Conservation (phyloP, 1,139 yeast species). For the Saccharomyces pastorianus region DNA sequence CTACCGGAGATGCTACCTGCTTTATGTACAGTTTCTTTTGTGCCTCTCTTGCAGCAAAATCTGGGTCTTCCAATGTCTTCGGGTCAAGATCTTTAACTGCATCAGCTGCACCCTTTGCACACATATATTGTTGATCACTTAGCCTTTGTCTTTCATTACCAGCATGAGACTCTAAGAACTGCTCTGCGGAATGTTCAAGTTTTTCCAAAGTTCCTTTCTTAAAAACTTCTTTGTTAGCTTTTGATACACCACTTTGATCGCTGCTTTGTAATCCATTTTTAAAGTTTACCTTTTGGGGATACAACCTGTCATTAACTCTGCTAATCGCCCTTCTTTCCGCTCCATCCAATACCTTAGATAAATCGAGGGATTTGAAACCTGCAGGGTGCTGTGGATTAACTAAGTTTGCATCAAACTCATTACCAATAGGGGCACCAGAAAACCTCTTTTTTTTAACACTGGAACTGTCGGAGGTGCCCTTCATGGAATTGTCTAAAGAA, state of each 20-base stretch:
- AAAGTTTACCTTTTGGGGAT: conserved; percentile 22
- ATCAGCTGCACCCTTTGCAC: conserved; percentile 43
- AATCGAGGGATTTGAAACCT: conserved; percentile 11
- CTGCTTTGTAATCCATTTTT: conserved; percentile 18
- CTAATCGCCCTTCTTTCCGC: conserved; percentile 26
- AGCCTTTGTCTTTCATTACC: neutral
- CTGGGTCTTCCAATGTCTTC: conserved; percentile 8
- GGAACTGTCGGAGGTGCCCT: neutral
- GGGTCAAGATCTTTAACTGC: conserved; percentile 36
- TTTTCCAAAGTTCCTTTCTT: neutral
- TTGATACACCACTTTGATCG: conserved; percentile 3
- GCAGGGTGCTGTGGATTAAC: neutral
- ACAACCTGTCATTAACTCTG: conserved; percentile 20
- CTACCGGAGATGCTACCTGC: conserved; percentile 35
- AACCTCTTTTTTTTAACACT: neutral
- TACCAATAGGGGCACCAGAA: neutral
- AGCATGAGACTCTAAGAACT: conserved; percentile 7
- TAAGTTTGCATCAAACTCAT: neutral
- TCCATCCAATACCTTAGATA: conserved; percentile 24
- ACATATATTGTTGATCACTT: conserved; percentile 1
- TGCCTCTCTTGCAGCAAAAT: conserved; percentile 11
- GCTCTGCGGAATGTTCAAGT: conserved; percentile 6
- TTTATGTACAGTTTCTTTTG: conserved; percentile 17
- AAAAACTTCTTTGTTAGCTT: neutral
- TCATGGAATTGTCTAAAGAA: neutral